Evolutionary conservation across 2,329 filamentous ascomycete genomes (phyloP).

Genomic region (Harringtonia lauricola): DNA sequence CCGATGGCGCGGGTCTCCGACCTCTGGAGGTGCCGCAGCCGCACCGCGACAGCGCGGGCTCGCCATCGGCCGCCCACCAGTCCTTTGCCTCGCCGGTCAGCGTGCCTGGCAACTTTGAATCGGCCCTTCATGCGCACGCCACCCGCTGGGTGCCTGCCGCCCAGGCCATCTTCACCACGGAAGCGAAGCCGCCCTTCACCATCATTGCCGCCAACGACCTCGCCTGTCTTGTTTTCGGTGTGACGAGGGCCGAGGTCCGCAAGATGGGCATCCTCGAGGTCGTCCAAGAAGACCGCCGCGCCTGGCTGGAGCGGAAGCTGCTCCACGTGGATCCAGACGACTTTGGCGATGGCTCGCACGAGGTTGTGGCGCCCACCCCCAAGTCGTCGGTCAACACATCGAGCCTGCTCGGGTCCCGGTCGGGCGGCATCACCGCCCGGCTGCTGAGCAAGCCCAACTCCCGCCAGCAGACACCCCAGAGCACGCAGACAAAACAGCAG

Average conservation of each 20-base stretch:
- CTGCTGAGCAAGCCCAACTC: slow-evolving; percentile 73
- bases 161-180: slow-evolving; percentile 97
- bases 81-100: slow-evolving; percentile 26
- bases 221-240: slow-evolving; percentile 95
- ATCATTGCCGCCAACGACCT: slow-evolving; percentile 94
- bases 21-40: neutral
- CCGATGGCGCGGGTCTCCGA: neutral
- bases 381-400: slow-evolving; percentile 30
- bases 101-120: slow-evolving; percentile 36
- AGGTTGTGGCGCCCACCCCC: no score
- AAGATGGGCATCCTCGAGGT: slow-evolving; percentile 94
- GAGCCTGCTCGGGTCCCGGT: slow-evolving; percentile 54
- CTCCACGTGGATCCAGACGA: slow-evolving; percentile 48
- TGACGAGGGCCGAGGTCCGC: slow-evolving; percentile 88
- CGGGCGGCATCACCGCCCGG: slow-evolving; percentile 74
- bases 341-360: slow-evolving; percentile 17
- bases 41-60: neutral
- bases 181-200: slow-evolving; percentile 81
- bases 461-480: slow-evolving; percentile 34
- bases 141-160: slow-evolving; percentile 84
- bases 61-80: slow-evolving; percentile 13
- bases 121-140: slow-evolving; percentile 72
- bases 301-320: slow-evolving; percentile 84
- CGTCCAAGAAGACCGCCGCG: slow-evolving; percentile 76
- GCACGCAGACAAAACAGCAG: slow-evolving; percentile 15